phyloP scores from a whole-genome alignment of 83 land plant species.

The Picea mariana region DNA sequence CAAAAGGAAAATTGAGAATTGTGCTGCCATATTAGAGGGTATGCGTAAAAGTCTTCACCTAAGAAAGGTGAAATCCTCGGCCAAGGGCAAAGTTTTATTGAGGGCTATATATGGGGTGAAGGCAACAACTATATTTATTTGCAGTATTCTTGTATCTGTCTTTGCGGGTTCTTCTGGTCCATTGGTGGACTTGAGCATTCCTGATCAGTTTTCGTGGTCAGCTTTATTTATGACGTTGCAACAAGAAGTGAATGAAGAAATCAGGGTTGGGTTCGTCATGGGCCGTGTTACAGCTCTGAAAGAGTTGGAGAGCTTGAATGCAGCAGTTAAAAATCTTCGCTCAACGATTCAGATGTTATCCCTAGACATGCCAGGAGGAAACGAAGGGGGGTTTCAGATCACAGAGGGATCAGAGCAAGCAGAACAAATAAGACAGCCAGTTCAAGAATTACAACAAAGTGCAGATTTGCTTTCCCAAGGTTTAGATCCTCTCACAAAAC shows the following conservation, averaged over 20 bases:
- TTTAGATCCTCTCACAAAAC: slow-evolving; percentile 44
- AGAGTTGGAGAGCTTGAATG: slow-evolving; percentile 41
- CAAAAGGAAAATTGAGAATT: slow-evolving; percentile 6
- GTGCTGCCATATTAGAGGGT: slow-evolving; percentile 16
- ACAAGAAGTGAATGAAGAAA: slow-evolving; percentile 29
- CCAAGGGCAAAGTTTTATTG: slow-evolving; percentile 65
- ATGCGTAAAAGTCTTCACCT: slow-evolving; percentile 27
- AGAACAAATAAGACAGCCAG: slow-evolving; percentile 19
- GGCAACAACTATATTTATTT: slow-evolving; percentile 50
- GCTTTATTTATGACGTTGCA: slow-evolving; percentile 35
- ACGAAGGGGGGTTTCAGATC: background rate
- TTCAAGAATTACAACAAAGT: slow-evolving; percentile 18
- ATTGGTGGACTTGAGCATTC: slow-evolving; percentile 28
- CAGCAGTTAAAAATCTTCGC: slow-evolving; percentile 24
- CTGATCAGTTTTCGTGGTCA: slow-evolving; percentile 39
- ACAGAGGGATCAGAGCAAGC: background rate
- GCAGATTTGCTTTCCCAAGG: slow-evolving; percentile 38
- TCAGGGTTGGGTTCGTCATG: slow-evolving; percentile 18
- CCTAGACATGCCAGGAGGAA: slow-evolving; percentile 7
- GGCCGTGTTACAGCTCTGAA: slow-evolving; percentile 19
- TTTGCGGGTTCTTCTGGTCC: slow-evolving; percentile 36
- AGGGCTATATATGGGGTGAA: slow-evolving; percentile 63
- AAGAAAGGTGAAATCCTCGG: slow-evolving; percentile 43
- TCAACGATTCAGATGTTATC: slow-evolving; percentile 18
- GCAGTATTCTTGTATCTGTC: slow-evolving; percentile 48